Conservation (phyloP, 331 rosid species). For the Malus hybrid region DNA sequence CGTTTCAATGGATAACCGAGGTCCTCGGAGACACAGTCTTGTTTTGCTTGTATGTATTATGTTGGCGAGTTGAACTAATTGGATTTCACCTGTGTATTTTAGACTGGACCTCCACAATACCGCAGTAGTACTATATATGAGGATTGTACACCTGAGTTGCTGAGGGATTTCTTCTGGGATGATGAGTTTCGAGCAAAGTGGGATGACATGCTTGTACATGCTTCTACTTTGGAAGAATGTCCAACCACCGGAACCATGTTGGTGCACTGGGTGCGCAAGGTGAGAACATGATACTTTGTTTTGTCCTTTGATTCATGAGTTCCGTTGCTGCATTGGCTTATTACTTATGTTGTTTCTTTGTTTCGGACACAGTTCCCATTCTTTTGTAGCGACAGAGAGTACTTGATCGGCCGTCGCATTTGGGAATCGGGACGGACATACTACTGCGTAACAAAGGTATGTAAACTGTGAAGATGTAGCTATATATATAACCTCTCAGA, state of each 20-base stretch:
- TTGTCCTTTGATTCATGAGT: neutral
- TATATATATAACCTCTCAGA: neutral
- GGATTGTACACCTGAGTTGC: conserved; percentile 66
- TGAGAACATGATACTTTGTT: conserved; percentile 18
- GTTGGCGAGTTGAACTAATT: conserved; percentile 2
- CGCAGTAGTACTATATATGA: conserved; percentile 80
- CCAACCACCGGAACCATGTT: conserved; percentile 69
- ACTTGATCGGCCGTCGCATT: conserved; percentile 87
- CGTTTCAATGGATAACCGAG: neutral
- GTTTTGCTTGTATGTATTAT: neutral
- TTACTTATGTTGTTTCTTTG: conserved; percentile 4
- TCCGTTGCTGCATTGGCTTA: conserved; percentile 13
- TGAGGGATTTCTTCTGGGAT: conserved; percentile 98
- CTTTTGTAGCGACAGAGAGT: conserved; percentile 95
- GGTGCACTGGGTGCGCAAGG: conserved; percentile 99
- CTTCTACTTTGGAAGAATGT: conserved; percentile 61
- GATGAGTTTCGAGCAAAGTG: conserved; percentile 67
- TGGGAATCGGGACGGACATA: conserved; percentile 70
- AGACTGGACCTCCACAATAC: conserved; percentile 95
- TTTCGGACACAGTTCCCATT: conserved; percentile 76
- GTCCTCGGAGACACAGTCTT: neutral
- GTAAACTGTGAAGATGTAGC: neutral
- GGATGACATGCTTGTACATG: conserved; percentile 85
- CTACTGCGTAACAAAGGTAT: conserved; percentile 90
- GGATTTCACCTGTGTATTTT: conserved; percentile 14